Base-by-base conservation (phyloP, 1,139 yeast genomes). In the Sugiyamaella novakii region DNA sequence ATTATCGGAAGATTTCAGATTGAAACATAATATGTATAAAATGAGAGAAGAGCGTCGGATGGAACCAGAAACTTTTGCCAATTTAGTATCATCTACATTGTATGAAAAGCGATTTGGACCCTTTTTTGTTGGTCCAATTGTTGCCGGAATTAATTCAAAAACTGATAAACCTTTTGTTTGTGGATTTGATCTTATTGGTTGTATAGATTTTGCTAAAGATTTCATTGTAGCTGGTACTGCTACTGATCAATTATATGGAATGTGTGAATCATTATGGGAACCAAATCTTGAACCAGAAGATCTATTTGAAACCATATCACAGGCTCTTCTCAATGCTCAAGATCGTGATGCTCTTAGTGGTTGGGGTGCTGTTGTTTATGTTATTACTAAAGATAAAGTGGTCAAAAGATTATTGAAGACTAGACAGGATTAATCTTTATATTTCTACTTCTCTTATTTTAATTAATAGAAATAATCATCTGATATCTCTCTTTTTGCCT, bases 151-250 rank as follows among this genome's bases (percentile, higher is more conserved):
- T 61, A 82, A 87, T 67, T 80, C 88, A 43, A 85, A 84, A 66
- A 79, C 91, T 3, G 79, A 78, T 51, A 78, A 84, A 66, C 98
- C 99, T 39, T 94, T 85, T 65, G 80, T 94, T 56, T 94, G 98
- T 67, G 96, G 96, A 12, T 91, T 92, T 69, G 99, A 94, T 71
- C 79, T 87, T 57, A 92, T 94, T 68, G 99, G 99, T 29, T 89
- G 97, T 72, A 88, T 92, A 62, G 98, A 94, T 68, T 87, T 79
- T 62, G 95, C 98, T 48, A 81, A 88, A 61, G 98, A 92, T 70
- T 94, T 94, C 67, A 88, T 88, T 38, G 98, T 94, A n/a, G 77
- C 92, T 55, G 99, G 99, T 52, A 94, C 98, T 1, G 98, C 98
- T 3, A 74, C 89, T 19, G 97, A 92, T 65, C 98, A 94, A 71